phyloP scores from a whole-genome alignment of 495 filamentous ascomycete genomes.

The Annulohypoxylon moriforme region DNA sequence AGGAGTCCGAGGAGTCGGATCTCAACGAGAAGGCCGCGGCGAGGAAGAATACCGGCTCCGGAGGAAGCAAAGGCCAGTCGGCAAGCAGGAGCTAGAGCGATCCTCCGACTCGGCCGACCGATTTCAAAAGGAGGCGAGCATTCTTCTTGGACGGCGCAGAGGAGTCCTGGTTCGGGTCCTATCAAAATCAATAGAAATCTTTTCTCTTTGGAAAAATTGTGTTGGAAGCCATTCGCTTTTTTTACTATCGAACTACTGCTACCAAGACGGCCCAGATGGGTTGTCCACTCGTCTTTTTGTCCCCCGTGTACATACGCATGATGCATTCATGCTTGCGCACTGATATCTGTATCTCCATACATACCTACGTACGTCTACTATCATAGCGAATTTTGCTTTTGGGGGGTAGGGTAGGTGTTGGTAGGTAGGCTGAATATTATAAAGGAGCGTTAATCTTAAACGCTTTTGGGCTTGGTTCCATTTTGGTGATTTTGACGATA shows the following conservation, averaged over 20 bases:
- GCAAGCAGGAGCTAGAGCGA: conserved; percentile 34
- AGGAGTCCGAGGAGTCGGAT: conserved; percentile 4
- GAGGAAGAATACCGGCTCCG: conserved; percentile 4
- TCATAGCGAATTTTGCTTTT: conserved; percentile 13
- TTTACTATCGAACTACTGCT: not conserved
- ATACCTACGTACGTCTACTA: conserved; percentile 7
- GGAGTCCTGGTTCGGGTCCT: conserved; percentile 8
- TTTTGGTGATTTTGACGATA: not conserved
- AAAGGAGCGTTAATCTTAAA: not conserved
- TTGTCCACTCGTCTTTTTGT: not conserved
- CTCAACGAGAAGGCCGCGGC: conserved; percentile 8
- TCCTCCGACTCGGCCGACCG: conserved; percentile 3
- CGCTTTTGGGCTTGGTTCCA: not conserved
- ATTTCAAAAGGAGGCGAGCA: conserved; percentile 20
- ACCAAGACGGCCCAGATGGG: not conserved
- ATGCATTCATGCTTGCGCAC: not conserved
- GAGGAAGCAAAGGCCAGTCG: conserved; percentile 20
- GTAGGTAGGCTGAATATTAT: not conserved
- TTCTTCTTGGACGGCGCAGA: conserved; percentile 21
- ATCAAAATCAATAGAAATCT: not conserved
- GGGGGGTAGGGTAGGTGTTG: not conserved
- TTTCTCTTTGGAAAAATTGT: not conserved
- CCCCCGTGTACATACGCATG: not conserved
- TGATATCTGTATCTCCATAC: not conserved
- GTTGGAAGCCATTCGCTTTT: not conserved